Base-by-base conservation (phyloP, 2,329 filamentous ascomycete species). In the Colletotrichum tofieldiae region DNA sequence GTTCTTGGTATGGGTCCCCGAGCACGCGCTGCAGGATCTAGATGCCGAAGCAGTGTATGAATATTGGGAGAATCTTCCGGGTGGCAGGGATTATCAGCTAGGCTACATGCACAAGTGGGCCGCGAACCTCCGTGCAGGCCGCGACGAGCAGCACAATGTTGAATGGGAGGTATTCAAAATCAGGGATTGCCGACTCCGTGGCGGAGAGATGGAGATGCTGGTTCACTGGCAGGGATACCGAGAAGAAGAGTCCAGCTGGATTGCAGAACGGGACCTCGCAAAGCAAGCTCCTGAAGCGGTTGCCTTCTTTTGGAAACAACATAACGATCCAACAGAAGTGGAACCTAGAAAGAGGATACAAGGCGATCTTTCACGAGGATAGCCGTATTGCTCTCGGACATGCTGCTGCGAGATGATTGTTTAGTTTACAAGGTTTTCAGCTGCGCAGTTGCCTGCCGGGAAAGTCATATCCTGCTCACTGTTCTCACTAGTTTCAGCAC, bases 191-290 rank as follows among this genome's bases (percentile, higher is more conserved):
- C 26, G 47, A 9, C 1, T 49, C 47, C 47, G 47, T 5, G 26
- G 26, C 47, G 11, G 47, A 23, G n/a, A 26, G 47, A 26, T 49
- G n/a, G 47, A 49, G 4, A 14, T 49, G 47, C 47, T 49, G 47
- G 47, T 49, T 8, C 47, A 49, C 47, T 49, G 47, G 47, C 47
- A 49, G n/a, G 47, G 47, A 3, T 49, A 49, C 47, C 23, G 47
- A n/a, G 47, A 49, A 12, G n/a, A 26, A 5, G 47, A 49, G 12
- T 26, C 47, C 11, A 1, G 78, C 82, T 1, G 85, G 81, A 0
- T 79, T 75, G 70, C 86, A 83, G 14, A 86, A 74, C 5, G 85
- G 81, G 59, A 88, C 77, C 0, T 49, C 11, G 26, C 23, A n/a
- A n/a, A 4, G 12, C 47, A 49, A 26, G 47, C 47, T 3, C 47